A percentile compares a stretch with the other conserved stretches of the same genome.
Conservation (phyloP, 805 yeast genomes). For the Starmerella gropengiesseri region DNA sequence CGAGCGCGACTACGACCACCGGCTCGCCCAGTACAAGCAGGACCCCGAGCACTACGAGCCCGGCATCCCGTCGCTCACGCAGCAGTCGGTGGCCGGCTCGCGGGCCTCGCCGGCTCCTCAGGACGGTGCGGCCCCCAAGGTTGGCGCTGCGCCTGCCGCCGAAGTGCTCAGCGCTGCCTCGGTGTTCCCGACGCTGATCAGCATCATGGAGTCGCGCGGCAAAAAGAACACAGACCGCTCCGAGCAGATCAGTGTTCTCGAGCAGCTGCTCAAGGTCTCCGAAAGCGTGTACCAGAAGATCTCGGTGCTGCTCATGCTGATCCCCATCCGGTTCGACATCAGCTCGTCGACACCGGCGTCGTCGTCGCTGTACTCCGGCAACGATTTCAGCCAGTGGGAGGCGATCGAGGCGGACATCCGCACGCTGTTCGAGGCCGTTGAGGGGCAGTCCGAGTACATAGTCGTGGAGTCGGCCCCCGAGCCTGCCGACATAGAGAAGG, state of each 20-base stretch:
- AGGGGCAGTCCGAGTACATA: constrained; percentile 49
- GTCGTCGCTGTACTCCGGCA: constrained; percentile 14
- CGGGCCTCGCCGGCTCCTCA: constrained; percentile 27
- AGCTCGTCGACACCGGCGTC: constrained; percentile 64
- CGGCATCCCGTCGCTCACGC: constrained; percentile 24
- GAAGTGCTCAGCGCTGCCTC: constrained; percentile 32
- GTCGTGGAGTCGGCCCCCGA: constrained; percentile 79
- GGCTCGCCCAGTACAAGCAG: constrained; percentile 48
- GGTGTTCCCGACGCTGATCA: constrained; percentile 61
- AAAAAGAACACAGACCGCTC: constrained; percentile 79
- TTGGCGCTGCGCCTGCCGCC: constrained; percentile 22
- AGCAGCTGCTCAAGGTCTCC: constrained; percentile 42
- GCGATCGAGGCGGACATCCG: constrained; percentile 52
- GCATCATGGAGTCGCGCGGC: constrained; percentile 83
- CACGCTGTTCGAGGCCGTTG: constrained; percentile 56
- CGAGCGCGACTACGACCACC: constrained; percentile 53
- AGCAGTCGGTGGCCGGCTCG: constrained; percentile 26
- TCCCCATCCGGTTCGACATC: constrained; percentile 81
- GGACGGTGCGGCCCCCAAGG: not conserved
- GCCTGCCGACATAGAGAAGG: constrained; percentile 55
- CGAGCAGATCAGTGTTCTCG: constrained; percentile 67
- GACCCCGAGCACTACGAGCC: constrained; percentile 61
- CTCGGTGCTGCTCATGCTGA: constrained; percentile 63
- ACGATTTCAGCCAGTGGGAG: constrained; percentile 44
- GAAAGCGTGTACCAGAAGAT: constrained; percentile 65